Evolutionary conservation across 2,329 filamentous ascomycete genomes (phyloP).

Genomic region (Calonectria crousiana): DNA sequence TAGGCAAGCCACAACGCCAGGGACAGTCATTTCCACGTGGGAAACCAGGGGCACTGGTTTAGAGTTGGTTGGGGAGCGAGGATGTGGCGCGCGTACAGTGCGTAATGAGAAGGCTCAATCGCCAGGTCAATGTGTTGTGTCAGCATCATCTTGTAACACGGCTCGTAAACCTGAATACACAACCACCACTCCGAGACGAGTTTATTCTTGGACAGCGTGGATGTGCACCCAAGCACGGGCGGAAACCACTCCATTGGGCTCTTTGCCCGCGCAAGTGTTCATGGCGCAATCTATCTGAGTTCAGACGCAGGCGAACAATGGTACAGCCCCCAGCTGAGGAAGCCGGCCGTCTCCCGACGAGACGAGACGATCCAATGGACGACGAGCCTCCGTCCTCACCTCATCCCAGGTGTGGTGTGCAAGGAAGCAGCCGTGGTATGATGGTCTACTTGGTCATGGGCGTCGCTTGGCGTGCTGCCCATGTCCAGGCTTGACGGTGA

Average conservation of each 20-base stretch:
- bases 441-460: background rate
- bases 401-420: constrained; percentile 11
- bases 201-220: background rate
- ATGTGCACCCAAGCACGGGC: constrained; percentile 6
- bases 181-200: background rate
- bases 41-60: constrained; percentile 18
- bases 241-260: constrained; percentile 19
- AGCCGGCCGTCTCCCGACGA: constrained; percentile 16
- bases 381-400: constrained; percentile 9
- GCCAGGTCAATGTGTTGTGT: background rate
- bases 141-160: constrained; percentile 16
- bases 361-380: constrained; percentile 26
- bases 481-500: constrained; percentile 38
- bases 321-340: constrained; percentile 9
- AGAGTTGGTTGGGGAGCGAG: constrained; percentile 15
- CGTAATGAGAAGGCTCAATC: background rate
- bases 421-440: constrained; percentile 16
- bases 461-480: constrained; percentile 23
- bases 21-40: constrained; percentile 21
- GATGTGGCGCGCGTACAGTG: constrained; percentile 9
- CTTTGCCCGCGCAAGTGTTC: constrained; percentile 15
- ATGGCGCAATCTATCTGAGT: constrained; percentile 3
- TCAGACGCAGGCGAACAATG: background rate
- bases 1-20: constrained; percentile 16
- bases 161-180: constrained; percentile 1